Evolutionary conservation across 768 basidiomycete species (phyloP).

Genomic region (Lactarius hengduanensis): DNA sequence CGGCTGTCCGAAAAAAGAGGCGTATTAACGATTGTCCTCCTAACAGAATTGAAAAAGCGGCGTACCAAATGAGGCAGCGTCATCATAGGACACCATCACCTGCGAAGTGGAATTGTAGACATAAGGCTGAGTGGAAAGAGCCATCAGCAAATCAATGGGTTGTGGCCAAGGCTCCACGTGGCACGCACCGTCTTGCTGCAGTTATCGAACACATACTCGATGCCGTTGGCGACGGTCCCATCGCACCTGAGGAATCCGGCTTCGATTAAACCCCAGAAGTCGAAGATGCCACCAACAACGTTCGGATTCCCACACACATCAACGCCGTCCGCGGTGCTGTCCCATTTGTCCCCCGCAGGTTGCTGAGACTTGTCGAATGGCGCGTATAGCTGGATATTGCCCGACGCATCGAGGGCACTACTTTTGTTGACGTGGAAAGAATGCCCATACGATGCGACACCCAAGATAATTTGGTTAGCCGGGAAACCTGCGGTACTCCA

Average conservation of each 20-base stretch:
- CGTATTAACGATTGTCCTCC: not conserved
- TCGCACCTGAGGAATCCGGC: constrained; percentile 14
- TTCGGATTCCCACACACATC: constrained; percentile 39
- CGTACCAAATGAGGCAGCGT: constrained; percentile 51
- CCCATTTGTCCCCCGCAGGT: constrained; percentile 43
- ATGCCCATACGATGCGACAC: constrained; percentile 83
- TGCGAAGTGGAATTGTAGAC: constrained; percentile 56
- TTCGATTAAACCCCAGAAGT: constrained; percentile 25
- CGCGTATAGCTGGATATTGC: constrained; percentile 49
- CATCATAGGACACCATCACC: constrained; percentile 65
- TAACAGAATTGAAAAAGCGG: too few relatives aligned
- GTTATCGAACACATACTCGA: constrained; percentile 54
- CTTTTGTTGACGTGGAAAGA: constrained; percentile 51
- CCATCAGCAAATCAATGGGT: not conserved
- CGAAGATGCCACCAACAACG: constrained; percentile 20
- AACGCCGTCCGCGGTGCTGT: constrained; percentile 28
- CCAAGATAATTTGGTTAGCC: constrained; percentile 66
- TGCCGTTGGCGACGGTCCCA: constrained; percentile 36
- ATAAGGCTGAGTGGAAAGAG: constrained; percentile 51
- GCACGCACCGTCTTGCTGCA: constrained; percentile 69
- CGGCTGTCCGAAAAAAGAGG: constrained; percentile 30
- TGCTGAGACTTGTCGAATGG: constrained; percentile 46
- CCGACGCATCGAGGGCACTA: constrained; percentile 39
- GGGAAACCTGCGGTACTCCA: constrained; percentile 27
- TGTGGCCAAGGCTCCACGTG: constrained; percentile 28